A percentile compares a stretch with the other conserved stretches of the same genome.
These are phyloP conservation scores for Thamnidium elegans DNA, from an alignment of 192 early-diverging fungal genomes.

Conservation along the genomic window DNA sequence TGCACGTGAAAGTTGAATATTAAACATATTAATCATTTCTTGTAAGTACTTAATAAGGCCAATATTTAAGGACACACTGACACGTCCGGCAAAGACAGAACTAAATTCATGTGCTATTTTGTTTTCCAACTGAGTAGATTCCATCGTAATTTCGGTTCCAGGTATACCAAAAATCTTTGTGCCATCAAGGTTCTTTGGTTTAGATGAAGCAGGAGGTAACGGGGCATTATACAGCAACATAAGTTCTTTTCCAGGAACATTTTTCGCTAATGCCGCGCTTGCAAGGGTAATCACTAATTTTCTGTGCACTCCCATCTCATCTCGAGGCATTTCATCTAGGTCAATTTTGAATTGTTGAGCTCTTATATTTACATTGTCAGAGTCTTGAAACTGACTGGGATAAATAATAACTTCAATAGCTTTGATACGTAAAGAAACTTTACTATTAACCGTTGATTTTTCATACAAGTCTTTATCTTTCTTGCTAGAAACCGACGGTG, in stretches of 20 bases:
- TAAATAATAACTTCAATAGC: conserved; percentile 39
- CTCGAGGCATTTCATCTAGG: conserved; percentile 15
- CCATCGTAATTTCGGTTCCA: conserved; percentile 39
- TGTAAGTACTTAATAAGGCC: conserved; percentile 44
- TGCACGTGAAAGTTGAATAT: conserved; percentile 34
- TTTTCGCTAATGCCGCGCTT: conserved; percentile 35
- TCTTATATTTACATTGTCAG: conserved; percentile 40
- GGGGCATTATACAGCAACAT: background rate
- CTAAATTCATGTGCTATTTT: conserved; percentile 35
- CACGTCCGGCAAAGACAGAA: conserved; percentile 39
- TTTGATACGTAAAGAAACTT: background rate
- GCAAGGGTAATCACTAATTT: conserved; percentile 26
- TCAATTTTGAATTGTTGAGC: conserved; percentile 24
- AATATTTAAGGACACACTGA: conserved; percentile 47
- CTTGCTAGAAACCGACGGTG: background rate
- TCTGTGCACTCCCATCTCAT: conserved; percentile 2
- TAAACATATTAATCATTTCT: conserved; percentile 39
- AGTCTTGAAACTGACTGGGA: conserved; percentile 45
- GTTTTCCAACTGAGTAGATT: conserved; percentile 24
- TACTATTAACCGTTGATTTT: background rate
- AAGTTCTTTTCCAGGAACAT: conserved; percentile 25
- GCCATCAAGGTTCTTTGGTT: conserved; percentile 12
- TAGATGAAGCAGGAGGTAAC: background rate
- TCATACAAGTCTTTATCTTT: background rate
- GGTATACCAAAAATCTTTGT: conserved; percentile 44